A percentile compares a stretch with the other conserved stretches of the same genome.
phyloP scores from a whole-genome alignment of 1,284 basidiomycete species.

The Ceraceosorus bombacis region DNA sequence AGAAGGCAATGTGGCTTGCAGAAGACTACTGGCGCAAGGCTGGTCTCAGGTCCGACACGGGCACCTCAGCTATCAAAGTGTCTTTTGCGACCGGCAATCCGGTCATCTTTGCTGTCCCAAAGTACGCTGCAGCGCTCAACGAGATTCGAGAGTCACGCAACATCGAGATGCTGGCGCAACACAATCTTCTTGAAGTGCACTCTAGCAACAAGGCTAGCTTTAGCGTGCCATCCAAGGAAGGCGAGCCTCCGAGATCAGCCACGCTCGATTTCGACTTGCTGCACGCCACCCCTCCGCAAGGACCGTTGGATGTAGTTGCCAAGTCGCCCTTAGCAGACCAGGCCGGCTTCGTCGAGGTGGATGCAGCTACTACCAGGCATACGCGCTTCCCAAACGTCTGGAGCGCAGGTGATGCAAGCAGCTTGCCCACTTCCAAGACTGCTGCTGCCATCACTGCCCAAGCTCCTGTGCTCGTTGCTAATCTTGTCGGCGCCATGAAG shows the following conservation, averaged over 20 bases:
- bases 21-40: conserved; percentile 38
- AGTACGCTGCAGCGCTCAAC: conserved; percentile 82
- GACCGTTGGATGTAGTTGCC: conserved; percentile 75
- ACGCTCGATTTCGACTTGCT: conserved; percentile 72
- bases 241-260: conserved; percentile 53
- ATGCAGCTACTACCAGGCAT: conserved; percentile 72
- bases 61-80: conserved; percentile 55
- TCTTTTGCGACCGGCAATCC: conserved; percentile 81
- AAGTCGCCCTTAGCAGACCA: conserved; percentile 55
- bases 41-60: conserved; percentile 22
- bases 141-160: conserved; percentile 69
- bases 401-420: conserved; percentile 80
- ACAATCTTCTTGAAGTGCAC: conserved; percentile 75
- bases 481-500: conserved; percentile 53
- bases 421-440: conserved; percentile 88
- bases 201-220: conserved; percentile 68
- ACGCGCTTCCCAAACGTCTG: conserved; percentile 76
- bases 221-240: conserved; percentile 27
- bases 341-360: conserved; percentile 62
- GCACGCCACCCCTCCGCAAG: conserved; percentile 86
- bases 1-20: conserved; percentile 48
- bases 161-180: conserved; percentile 69
- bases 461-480: conserved; percentile 84
- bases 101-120: conserved; percentile 75
- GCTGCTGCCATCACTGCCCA: conserved; percentile 87